A percentile compares a stretch with the other conserved stretches of the same genome.
Conservation (phyloP, 1,284 basidiomycete genomes). For the Ceratorhiza oryzae-sativae region DNA sequence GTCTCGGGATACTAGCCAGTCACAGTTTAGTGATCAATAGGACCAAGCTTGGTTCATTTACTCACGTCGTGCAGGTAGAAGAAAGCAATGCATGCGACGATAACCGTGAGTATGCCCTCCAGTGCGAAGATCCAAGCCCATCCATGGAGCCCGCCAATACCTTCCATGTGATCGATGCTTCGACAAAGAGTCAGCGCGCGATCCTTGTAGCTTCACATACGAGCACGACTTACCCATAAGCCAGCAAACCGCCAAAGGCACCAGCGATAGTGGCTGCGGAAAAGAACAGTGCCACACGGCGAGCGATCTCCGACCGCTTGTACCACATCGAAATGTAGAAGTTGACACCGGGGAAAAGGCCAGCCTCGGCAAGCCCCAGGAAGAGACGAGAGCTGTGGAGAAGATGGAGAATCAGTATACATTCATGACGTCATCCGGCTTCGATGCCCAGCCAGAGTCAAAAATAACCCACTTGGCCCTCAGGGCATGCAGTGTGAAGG, state of each 20-base stretch:
- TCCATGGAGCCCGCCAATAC: slow-evolving; percentile 38
- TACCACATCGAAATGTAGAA: slow-evolving; percentile 56
- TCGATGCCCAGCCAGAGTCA: background rate
- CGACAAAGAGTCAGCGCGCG: background rate
- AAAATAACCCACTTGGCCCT: slow-evolving; percentile 12
- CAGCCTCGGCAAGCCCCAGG: slow-evolving; percentile 45
- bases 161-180: slow-evolving; percentile 41
- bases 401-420: background rate
- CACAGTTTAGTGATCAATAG: background rate
- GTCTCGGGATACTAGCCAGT: slow-evolving; percentile 35
- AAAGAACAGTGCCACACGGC: slow-evolving; percentile 55
- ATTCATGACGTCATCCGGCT: background rate
- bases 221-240: slow-evolving; percentile 26
- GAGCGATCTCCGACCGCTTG: slow-evolving; percentile 45
- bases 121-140: slow-evolving; percentile 44
- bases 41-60: background rate
- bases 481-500: background rate
- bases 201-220: background rate
- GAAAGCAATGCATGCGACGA: slow-evolving; percentile 39
- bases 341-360: slow-evolving; percentile 52
- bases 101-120: slow-evolving; percentile 42
- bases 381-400: slow-evolving; percentile 39
- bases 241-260: slow-evolving; percentile 47
- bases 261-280: slow-evolving; percentile 54
- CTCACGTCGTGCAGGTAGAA: slow-evolving; percentile 42